Evolutionary conservation across 345 rosid genomes (phyloP), one percentile per base, ranked within the genome.

Genomic region (Ailanthus altissimus): DNA sequence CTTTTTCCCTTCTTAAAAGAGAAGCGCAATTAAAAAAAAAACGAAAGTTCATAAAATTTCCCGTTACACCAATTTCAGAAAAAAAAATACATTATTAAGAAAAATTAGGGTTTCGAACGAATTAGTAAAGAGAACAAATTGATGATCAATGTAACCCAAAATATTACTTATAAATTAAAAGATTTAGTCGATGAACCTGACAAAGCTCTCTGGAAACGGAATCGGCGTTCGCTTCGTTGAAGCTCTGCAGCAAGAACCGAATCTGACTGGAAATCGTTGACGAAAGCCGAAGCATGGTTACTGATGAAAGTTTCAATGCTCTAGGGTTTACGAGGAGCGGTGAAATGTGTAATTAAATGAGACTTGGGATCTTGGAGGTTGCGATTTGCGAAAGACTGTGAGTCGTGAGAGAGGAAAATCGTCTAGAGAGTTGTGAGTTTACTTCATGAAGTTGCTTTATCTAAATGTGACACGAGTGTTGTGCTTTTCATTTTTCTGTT

Each of bases 181-280:
- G 49, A 21, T 64, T n/a, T 16, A 20, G 20, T 8, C 15, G 21
- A 15, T 28, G 49, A 25, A 95, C 99, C 97, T 88, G 89, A 72
- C 74, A 81, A 66, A 96, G 89, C 77, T 91, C 90, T 49, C 82
- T 87, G 20, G 86, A 73, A 66, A 87, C 84, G 46, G 88, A 83
- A 82, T 92, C 96, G 79, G 70, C 79, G 85, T 86, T 88, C 79
- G 91, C 80, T 69, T 89, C 97, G 81, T 71, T 82, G 83, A 87
- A 75, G 80, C 83, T 80, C 63, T 80, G 85, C 54, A 96, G 88
- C 82, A 90, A 64, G 90, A 89, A 92, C 75, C 94, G 94, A 83
- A 90, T 84, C 84, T 92, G 93, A 28, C 79, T 76, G 42, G 91
- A 76, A 76, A 92, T 73, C 57, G 85, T 79, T 26, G 90, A 83